Evolutionary conservation across 202 grass and related monocot genomes (phyloP).

Genomic region (Eragrostis tef): DNA sequence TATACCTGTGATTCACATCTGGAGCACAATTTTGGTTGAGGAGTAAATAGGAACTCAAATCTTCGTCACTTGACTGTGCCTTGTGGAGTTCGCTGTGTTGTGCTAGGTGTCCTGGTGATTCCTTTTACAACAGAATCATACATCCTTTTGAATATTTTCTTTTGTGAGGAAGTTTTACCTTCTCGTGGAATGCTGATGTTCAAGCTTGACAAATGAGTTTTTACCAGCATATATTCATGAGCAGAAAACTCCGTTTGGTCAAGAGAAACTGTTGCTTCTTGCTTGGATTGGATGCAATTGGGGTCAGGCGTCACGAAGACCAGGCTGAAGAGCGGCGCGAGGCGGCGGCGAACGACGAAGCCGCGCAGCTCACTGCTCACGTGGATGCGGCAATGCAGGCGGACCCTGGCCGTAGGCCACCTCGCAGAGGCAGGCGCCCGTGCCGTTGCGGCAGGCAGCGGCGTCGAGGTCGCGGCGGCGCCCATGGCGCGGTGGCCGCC

Average conservation of each 20-base stretch:
- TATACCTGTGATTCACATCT: conserved; percentile 9
- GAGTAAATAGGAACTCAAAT: neutral
- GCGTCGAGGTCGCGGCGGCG: conserved; percentile 70
- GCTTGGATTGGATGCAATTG: no score
- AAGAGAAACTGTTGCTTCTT: no score
- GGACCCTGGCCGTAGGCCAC: conserved; percentile 94
- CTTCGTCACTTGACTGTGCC: no score
- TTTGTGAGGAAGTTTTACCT: neutral
- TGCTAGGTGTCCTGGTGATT: neutral
- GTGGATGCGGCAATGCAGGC: no score
- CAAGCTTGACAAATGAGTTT: no score
- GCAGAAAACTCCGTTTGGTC: no score
- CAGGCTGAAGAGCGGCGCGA: no score
- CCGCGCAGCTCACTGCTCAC: no score
- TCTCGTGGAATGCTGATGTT: neutral
- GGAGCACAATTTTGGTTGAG: neutral
- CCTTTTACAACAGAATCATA: neutral
- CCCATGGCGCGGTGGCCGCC: no score
- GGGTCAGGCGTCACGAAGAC: no score
- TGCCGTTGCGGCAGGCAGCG: conserved; percentile 77
- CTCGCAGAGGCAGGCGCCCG: conserved; percentile 64
- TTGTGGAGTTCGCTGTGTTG: neutral
- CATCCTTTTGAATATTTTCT: neutral
- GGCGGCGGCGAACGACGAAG: no score
- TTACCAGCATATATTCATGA: neutral